These are phyloP conservation scores for Crithidia expoeki DNA, from an alignment of 208 protist species.

Conservation along the genomic window DNA sequence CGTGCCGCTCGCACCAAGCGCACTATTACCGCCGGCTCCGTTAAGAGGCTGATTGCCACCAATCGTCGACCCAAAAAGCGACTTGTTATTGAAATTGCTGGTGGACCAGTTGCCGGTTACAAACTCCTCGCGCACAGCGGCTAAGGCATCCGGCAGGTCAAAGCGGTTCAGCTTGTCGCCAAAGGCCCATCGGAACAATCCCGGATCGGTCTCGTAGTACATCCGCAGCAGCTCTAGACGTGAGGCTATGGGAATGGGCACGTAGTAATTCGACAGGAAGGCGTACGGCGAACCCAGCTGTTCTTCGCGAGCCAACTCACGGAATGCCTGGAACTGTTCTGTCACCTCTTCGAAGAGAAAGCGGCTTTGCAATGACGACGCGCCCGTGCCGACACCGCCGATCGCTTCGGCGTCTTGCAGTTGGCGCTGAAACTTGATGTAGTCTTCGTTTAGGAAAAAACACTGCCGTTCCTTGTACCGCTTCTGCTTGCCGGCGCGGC, in stretches of 20 bases:
- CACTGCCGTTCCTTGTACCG: conserved; percentile 13
- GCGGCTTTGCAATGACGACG: conserved; percentile 41
- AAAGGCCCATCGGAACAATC: conserved; percentile 72
- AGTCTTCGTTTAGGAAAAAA: conserved; percentile 54
- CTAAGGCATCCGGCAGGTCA: conserved; percentile 33
- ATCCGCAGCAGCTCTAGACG: conserved; percentile 69
- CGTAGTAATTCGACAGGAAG: conserved; percentile 79
- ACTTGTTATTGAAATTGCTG: background rate
- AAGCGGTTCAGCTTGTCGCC: conserved; percentile 66
- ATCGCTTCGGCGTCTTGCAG: conserved; percentile 45
- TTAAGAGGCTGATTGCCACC: background rate
- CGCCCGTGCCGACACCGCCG: conserved; percentile 22
- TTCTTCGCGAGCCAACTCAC: conserved; percentile 56
- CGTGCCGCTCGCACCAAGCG: background rate
- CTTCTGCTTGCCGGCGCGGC: background rate
- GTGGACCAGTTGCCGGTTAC: conserved; percentile 3
- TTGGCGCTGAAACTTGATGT: conserved; percentile 53
- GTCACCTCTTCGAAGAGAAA: conserved; percentile 68
- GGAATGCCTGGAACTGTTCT: conserved; percentile 83
- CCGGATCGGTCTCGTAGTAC: conserved; percentile 78
- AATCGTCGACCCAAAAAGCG: too few relatives aligned
- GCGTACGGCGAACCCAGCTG: conserved; percentile 75
- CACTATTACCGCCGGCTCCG: background rate
- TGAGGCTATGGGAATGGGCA: conserved; percentile 64
- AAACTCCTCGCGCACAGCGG: conserved; percentile 22